Conservation (phyloP, 768 basidiomycete species). For the Candolleomyces efflorescens region DNA sequence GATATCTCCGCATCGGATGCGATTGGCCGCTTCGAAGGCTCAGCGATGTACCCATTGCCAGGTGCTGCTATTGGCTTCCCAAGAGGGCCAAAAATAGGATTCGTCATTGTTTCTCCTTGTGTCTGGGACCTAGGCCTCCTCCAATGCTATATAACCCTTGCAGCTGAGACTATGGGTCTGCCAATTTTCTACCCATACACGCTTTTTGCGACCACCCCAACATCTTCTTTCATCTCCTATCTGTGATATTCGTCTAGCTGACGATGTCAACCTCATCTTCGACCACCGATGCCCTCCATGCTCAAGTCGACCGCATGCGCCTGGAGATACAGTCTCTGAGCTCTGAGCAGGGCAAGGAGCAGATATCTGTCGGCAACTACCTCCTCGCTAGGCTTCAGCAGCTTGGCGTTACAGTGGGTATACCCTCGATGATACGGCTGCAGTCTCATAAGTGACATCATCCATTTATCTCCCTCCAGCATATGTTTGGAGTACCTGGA, state of each 20-base stretch:
- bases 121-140: no score
- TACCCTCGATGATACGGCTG: neutral
- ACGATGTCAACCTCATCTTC: neutral
- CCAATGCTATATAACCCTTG: no score
- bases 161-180: neutral
- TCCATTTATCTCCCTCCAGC: constrained; percentile 35
- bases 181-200: no score
- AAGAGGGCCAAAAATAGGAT: no score
- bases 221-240: neutral
- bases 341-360: constrained; percentile 31
- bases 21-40: no score
- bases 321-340: constrained; percentile 42
- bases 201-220: neutral
- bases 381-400: constrained; percentile 60
- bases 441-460: constrained; percentile 2
- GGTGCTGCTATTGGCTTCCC: no score
- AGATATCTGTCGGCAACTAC: constrained; percentile 54
- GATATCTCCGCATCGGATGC: no score
- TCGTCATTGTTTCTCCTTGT: no score
- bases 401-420: constrained; percentile 56
- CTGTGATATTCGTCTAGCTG: neutral
- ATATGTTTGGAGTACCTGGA: constrained; percentile 84
- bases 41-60: no score
- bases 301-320: constrained; percentile 35
- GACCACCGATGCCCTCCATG: constrained; percentile 17